A percentile compares a stretch with the other conserved stretches of the same genome.
phyloP scores from a whole-genome alignment of 768 basidiomycete species.

The Mycena filopes region DNA sequence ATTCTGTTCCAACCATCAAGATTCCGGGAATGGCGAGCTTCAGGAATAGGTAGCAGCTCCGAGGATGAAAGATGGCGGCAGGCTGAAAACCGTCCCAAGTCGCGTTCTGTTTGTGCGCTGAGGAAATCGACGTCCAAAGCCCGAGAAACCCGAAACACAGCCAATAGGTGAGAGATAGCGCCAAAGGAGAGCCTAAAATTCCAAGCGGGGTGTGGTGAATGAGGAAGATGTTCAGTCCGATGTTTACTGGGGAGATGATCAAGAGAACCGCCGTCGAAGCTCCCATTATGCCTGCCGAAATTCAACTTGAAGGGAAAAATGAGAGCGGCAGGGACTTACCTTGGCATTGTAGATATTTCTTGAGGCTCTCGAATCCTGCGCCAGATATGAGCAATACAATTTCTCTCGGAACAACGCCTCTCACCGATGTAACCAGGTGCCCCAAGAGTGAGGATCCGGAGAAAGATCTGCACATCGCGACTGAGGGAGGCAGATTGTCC shows the following conservation, averaged over 20 bases:
- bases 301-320: not conserved
- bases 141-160: conserved; percentile 68
- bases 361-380: conserved; percentile 71
- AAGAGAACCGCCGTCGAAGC: conserved; percentile 73
- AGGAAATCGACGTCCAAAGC: conserved; percentile 59
- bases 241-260: conserved; percentile 73
- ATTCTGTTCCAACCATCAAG: conserved; percentile 84
- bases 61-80: conserved; percentile 53
- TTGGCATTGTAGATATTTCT: conserved; percentile 85
- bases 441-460: conserved; percentile 71
- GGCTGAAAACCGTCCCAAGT: conserved; percentile 74
- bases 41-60: conserved; percentile 67
- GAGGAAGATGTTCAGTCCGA: conserved; percentile 66
- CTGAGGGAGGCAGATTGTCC: conserved; percentile 71
- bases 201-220: conserved; percentile 73
- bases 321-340: conserved; percentile 50
- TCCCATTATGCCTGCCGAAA: conserved; percentile 72
- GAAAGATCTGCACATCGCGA: conserved; percentile 69
- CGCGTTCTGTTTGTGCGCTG: conserved; percentile 62
- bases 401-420: not conserved
- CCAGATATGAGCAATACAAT: not conserved
- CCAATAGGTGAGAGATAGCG: conserved; percentile 78
- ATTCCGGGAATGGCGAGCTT: conserved; percentile 81
- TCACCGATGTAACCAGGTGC: conserved; percentile 75
- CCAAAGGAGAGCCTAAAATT: conserved; percentile 72